Conservation (phyloP, 164 flowering plant genomes). For the Annona cherimola region DNA sequence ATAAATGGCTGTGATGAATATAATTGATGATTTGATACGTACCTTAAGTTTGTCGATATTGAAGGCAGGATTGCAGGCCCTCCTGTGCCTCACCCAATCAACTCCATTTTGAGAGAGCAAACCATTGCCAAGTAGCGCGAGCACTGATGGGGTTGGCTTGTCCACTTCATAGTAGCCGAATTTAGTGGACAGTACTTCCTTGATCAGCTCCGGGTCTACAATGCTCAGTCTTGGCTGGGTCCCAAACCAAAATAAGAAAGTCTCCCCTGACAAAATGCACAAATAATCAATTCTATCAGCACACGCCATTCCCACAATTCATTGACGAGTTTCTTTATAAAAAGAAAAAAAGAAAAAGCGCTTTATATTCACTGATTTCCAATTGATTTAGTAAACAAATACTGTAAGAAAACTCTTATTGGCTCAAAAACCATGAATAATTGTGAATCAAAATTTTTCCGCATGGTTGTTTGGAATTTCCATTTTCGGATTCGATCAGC, state of each 20-base stretch:
- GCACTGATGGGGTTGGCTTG: conserved; percentile 7
- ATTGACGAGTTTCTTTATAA: no score
- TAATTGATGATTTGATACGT: not conserved
- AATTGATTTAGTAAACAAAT: no score
- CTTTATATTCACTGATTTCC: no score
- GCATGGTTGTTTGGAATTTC: no score
- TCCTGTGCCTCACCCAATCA: conserved; percentile 30
- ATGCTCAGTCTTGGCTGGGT: conserved; percentile 25
- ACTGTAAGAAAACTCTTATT: no score
- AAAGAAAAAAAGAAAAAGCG: no score
- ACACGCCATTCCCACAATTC: no score
- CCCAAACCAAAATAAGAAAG: conserved; percentile 33
- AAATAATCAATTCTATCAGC: no score
- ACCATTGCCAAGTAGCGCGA: conserved; percentile 23
- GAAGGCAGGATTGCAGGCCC: conserved; percentile 29
- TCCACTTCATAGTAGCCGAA: conserved; percentile 23
- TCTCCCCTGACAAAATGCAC: conserved; percentile 19
- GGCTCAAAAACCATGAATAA: no score
- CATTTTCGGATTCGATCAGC: no score
- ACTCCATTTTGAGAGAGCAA: conserved; percentile 15
- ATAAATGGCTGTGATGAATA: no score
- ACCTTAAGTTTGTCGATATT: conserved; percentile 31
- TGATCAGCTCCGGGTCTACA: conserved; percentile 22
- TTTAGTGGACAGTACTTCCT: conserved; percentile 26
- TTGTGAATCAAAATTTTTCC: no score